phyloP scores from a whole-genome alignment of 1,139 yeast genomes.

The Suhomyces chickasaworum region DNA sequence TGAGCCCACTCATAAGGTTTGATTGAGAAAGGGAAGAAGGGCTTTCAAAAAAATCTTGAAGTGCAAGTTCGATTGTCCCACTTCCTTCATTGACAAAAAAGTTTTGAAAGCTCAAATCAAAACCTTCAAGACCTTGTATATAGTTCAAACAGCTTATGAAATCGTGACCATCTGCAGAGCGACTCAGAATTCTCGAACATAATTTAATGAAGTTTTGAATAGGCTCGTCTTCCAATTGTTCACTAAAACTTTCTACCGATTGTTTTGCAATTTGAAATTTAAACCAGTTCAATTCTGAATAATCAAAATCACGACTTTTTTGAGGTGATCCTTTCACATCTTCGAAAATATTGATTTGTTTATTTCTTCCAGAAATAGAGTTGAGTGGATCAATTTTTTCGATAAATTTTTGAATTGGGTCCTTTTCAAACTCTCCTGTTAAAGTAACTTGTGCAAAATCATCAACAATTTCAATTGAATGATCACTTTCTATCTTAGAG shows the following conservation, averaged over 20 bases:
- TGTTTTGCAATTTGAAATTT: conserved; percentile 39
- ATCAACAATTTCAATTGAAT: conserved; percentile 32
- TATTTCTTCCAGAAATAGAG: conserved; percentile 35
- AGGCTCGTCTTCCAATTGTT: conserved; percentile 16
- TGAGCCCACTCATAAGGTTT: conserved; percentile 31
- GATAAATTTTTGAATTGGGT: conserved; percentile 36
- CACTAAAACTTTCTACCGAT: conserved; percentile 17
- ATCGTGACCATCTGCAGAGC: conserved; percentile 18
- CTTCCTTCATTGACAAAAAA: conserved; percentile 32
- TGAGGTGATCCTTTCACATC: conserved; percentile 42
- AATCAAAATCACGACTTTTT: conserved; percentile 33
- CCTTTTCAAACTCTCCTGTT: conserved; percentile 21
- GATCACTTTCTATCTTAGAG: conserved; percentile 21
- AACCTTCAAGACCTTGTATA: conserved; percentile 28
- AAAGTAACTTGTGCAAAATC: conserved; percentile 45
- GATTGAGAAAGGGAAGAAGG: conserved; percentile 12
- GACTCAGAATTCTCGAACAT: conserved; percentile 20
- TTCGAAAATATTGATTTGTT: conserved; percentile 42
- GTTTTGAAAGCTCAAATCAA: conserved; percentile 25
- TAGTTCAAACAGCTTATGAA: conserved; percentile 25
- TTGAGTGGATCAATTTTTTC: conserved; percentile 48
- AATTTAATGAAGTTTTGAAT: conserved; percentile 24
- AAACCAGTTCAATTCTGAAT: conserved; percentile 44
- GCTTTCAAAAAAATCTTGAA: conserved; percentile 31
- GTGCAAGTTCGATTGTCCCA: conserved; percentile 25